Base-by-base conservation (phyloP, 768 basidiomycete species). In the Austroboletus eburneus region DNA sequence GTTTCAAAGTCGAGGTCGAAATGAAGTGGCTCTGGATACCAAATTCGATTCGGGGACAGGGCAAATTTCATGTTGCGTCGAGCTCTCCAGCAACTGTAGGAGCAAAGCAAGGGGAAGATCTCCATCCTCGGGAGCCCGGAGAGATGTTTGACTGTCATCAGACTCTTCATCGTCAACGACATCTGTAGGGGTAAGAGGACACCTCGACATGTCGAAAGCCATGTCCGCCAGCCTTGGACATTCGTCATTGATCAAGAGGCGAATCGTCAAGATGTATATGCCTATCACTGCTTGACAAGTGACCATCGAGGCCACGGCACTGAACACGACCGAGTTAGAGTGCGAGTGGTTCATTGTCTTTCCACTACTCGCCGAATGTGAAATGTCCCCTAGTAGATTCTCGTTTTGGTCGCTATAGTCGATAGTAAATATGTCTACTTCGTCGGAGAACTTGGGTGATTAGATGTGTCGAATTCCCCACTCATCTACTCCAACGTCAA, bases 131-230 rank as follows among this genome's bases (percentile, higher is more conserved):
- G 62, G 66, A 21, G 59, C 66, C 20, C 52, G 62, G 33, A 56
- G 48, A 27, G 56, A 64, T 7, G 32, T 23, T 29, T 49, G 65
- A 22, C 55, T 54, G 18, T 60, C 62, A 42, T 62, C 64, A 9
- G 64, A 68, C 9, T 54, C 58, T 24, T 55, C 64, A 17, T 64
- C 59, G 8, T 64, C 64, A 8, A 51, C 55, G 4, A 61, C 55
- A 41, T 66, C 64, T 1, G 46, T 60, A 24, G 64, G 61, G 16
- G 32, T 27, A 35, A 53, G 51, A 22, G 59, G 57, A 42, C 43
- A 50, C 17, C 48, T 50, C 22, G 52, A 57, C 22, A 51, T 38
- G 25, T 66, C 55, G 32, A 64, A 57, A 21, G 52, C 21, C 24
- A 29, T 44, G 18, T 64, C 50, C 3, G 43, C 51, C 30, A 49